Conservation (phyloP, 2,329 filamentous ascomycete genomes). For the Pseudogymnoascus sp. region DNA sequence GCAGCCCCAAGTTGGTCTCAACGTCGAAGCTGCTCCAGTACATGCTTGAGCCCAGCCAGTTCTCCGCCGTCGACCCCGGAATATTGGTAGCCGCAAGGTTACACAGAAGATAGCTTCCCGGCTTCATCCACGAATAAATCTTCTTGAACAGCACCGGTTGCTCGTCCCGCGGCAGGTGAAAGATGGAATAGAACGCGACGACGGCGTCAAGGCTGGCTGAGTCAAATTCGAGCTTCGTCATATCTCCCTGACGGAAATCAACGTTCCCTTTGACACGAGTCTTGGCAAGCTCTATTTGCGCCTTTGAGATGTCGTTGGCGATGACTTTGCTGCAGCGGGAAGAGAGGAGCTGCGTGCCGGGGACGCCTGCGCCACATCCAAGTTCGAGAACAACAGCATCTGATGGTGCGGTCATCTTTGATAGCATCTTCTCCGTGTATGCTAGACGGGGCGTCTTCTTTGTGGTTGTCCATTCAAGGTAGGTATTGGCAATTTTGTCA, state of each 20-base stretch:
- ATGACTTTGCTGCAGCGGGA: constrained; percentile 9
- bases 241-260: constrained; percentile 32
- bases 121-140: constrained; percentile 36
- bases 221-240: constrained; percentile 34
- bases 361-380: constrained; percentile 6
- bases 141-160: constrained; percentile 32
- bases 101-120: constrained; percentile 35
- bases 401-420: constrained; percentile 10
- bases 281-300: constrained; percentile 10
- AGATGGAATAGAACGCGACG: constrained; percentile 37
- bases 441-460: constrained; percentile 9
- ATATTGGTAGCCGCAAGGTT: constrained; percentile 29
- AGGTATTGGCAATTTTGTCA: constrained; percentile 4
- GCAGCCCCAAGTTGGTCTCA: constrained; percentile 3
- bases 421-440: constrained; percentile 10
- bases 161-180: constrained; percentile 38
- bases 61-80: constrained; percentile 15
- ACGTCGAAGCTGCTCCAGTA: constrained; percentile 14
- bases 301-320: constrained; percentile 11
- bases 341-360: constrained; percentile 8
- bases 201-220: constrained; percentile 33
- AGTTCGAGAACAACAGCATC: constrained; percentile 5
- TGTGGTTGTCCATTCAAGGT: constrained; percentile 1
- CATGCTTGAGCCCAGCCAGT: constrained; percentile 29
- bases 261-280: constrained; percentile 4